phyloP scores from a whole-genome alignment of 2,329 filamentous ascomycete genomes.

The Didymella sp. region DNA sequence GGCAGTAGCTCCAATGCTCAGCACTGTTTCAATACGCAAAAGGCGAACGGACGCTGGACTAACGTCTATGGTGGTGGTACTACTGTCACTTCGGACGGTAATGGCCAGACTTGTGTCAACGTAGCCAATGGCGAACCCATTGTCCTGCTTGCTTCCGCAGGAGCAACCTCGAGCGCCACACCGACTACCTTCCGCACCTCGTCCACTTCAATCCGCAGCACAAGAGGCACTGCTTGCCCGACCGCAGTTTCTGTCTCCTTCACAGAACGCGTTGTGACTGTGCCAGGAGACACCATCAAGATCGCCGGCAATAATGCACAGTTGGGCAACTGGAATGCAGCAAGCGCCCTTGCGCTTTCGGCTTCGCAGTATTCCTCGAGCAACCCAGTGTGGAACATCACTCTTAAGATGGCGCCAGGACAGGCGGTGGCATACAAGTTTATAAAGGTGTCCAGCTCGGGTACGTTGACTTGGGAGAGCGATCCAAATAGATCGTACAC shows the following conservation, averaged over 20 bases:
- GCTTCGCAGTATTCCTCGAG: conserved; percentile 54
- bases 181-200: conserved; percentile 19
- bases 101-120: conserved; percentile 53
- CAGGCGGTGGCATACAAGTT: conserved; percentile 56
- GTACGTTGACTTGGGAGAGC: conserved; percentile 56
- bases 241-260: conserved; percentile 52
- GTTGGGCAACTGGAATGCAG: conserved; percentile 55
- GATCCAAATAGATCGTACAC: conserved; percentile 53
- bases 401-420: conserved; percentile 51
- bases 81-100: conserved; percentile 50
- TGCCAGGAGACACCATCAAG: conserved; percentile 58
- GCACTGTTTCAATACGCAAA: conserved; percentile 55
- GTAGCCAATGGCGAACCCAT: conserved; percentile 55
- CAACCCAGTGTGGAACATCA: conserved; percentile 58
- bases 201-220: neutral
- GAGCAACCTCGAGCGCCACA: conserved; percentile 12
- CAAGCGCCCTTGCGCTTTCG: conserved; percentile 50
- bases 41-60: conserved; percentile 51
- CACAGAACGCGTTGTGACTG: conserved; percentile 56
- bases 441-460: conserved; percentile 54
- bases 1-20: conserved; percentile 50
- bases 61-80: conserved; percentile 50
- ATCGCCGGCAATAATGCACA: conserved; percentile 54
- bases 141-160: conserved; percentile 44
- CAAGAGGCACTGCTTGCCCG: conserved; percentile 32